Percentiles rank a stretch among this genome's conserved stretches.
phyloP scores from a whole-genome alignment of 805 yeast species.

The Candida koratica region DNA sequence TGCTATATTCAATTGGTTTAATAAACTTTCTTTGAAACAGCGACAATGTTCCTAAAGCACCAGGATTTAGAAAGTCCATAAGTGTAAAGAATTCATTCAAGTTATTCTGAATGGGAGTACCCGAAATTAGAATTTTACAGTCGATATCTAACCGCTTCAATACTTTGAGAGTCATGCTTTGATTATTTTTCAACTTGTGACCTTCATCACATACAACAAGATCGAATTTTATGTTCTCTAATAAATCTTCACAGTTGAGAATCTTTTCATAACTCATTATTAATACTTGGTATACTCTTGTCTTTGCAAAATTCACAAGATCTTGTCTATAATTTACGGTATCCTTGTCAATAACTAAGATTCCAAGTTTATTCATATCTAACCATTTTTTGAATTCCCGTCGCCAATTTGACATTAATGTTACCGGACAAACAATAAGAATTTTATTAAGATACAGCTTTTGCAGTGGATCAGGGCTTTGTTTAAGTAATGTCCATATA shows the following conservation, averaged over 20 bases:
- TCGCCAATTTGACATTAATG: slow-evolving; percentile 83
- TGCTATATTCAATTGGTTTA: slow-evolving; percentile 65
- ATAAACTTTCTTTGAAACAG: slow-evolving; percentile 59
- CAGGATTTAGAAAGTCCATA: slow-evolving; percentile 81
- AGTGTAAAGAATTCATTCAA: slow-evolving; percentile 76
- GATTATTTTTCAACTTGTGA: slow-evolving; percentile 74
- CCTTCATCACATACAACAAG: slow-evolving; percentile 92
- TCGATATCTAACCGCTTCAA: slow-evolving; percentile 51
- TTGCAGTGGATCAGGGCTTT: slow-evolving; percentile 42
- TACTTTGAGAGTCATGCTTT: slow-evolving; percentile 67
- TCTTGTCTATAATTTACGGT: slow-evolving; percentile 53
- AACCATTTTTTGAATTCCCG: slow-evolving; percentile 89
- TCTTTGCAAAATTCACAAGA: slow-evolving; percentile 56
- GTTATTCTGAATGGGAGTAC: slow-evolving; percentile 94
- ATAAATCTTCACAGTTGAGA: slow-evolving; percentile 48
- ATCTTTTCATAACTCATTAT: slow-evolving; percentile 87
- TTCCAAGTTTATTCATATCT: slow-evolving; percentile 57
- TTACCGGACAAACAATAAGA: slow-evolving; percentile 86
- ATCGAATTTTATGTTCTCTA: slow-evolving; percentile 51
- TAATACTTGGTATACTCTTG: slow-evolving; percentile 75
- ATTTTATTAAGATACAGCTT: slow-evolving; percentile 50
- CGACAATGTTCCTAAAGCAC: slow-evolving; percentile 61
- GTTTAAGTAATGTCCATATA: slow-evolving; percentile 77
- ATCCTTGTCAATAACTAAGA: slow-evolving; percentile 54
- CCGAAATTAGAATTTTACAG: slow-evolving; percentile 67